Conservation (phyloP, 805 yeast genomes). For the Spathaspora arborariae region DNA sequence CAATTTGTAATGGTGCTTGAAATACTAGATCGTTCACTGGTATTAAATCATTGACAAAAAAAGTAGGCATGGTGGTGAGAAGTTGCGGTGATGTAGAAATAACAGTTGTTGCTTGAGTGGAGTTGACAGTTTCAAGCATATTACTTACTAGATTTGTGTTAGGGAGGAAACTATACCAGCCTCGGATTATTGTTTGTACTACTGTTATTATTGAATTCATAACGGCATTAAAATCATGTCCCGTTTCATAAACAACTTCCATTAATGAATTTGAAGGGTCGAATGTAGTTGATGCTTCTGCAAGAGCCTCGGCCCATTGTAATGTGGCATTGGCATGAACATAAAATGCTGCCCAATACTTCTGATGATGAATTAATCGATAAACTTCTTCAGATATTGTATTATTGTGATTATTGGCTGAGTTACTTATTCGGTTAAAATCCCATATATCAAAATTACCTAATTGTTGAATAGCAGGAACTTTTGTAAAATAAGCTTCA, state of each 20-base stretch:
- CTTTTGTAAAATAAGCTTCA: conserved; percentile 17
- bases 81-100: conserved; percentile 18
- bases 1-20: conserved; percentile 32
- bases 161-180: conserved; percentile 15
- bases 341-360: conserved; percentile 27
- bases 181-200: conserved; percentile 13
- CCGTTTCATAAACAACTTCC: conserved; percentile 28
- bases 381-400: conserved; percentile 23
- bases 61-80: conserved; percentile 22
- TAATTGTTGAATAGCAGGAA: conserved; percentile 15
- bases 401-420: conserved; percentile 19
- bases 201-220: conserved; percentile 17
- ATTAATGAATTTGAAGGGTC: conserved; percentile 18
- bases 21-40: conserved; percentile 22
- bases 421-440: conserved; percentile 11
- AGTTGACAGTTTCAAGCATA: conserved; percentile 12
- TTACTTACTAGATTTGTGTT: conserved; percentile 15
- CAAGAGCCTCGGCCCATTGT: conserved; percentile 18
- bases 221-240: conserved; percentile 30
- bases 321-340: conserved; percentile 27
- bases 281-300: conserved; percentile 12
- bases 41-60: conserved; percentile 17
- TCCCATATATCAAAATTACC: conserved; percentile 25
- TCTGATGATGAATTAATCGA: conserved; percentile 28
- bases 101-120: conserved; percentile 6